These are phyloP conservation scores for Millerozyma acaciae DNA, from an alignment of 805 yeast genomes.

Conservation along the genomic window DNA sequence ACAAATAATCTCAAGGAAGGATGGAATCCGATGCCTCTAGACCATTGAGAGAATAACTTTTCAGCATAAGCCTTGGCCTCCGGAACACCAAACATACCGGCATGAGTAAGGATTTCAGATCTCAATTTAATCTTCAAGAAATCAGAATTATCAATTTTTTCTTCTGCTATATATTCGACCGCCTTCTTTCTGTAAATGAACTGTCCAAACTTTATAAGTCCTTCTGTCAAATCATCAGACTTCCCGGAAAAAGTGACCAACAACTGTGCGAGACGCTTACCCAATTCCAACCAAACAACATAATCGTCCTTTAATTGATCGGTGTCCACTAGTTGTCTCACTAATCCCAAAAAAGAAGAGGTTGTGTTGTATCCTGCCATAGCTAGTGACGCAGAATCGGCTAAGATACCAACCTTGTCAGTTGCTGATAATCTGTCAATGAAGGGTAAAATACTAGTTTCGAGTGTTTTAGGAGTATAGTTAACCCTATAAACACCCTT, in stretches of 20 bases:
- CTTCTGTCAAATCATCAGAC: conserved; percentile 18
- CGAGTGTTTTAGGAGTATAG: conserved; percentile 42
- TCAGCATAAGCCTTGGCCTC: conserved; percentile 35
- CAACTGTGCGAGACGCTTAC: conserved; percentile 35
- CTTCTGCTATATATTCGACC: conserved; percentile 18
- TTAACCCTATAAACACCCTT: conserved; percentile 53
- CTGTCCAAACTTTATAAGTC: conserved; percentile 28
- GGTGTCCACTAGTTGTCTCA: conserved; percentile 26
- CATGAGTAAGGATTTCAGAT: conserved; percentile 35
- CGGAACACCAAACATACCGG: conserved; percentile 38
- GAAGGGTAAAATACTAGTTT: conserved; percentile 36
- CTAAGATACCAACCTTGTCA: conserved; percentile 53
- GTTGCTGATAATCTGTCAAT: conserved; percentile 37
- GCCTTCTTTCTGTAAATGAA: conserved; percentile 31
- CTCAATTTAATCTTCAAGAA: conserved; percentile 31
- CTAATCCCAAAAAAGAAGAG: conserved; percentile 41
- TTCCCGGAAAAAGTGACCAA: conserved; percentile 31
- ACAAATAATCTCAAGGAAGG: conserved; percentile 45
- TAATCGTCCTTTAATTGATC: conserved; percentile 30
- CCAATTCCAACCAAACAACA: conserved; percentile 55
- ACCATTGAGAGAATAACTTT: conserved; percentile 25
- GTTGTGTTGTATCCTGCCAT: conserved; percentile 30
- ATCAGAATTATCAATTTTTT: conserved; percentile 16
- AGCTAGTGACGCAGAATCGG: conserved; percentile 49
- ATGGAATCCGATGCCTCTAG: conserved; percentile 23